Conservation (phyloP, 192 early-diverging fungal genomes). For the Diversispora epigaea region DNA sequence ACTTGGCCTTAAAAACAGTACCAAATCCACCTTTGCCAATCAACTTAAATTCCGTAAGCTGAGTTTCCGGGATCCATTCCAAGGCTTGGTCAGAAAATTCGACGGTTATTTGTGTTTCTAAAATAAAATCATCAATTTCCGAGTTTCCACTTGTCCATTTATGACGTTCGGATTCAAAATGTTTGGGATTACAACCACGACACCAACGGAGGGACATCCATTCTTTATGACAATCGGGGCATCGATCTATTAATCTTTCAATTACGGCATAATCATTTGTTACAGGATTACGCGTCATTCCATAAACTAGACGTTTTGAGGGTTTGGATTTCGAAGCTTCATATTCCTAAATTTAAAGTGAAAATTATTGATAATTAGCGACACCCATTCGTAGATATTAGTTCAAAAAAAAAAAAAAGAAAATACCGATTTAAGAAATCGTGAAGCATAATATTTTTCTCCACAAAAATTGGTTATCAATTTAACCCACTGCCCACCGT, state of each 20-base stretch:
- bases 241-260: slow-evolving; percentile 1
- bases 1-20: not conserved
- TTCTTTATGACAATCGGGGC: not conserved
- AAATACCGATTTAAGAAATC: slow-evolving; percentile 10
- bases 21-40: slow-evolving; percentile 24
- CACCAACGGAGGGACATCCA: slow-evolving; percentile 16
- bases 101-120: slow-evolving; percentile 1
- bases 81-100: not conserved
- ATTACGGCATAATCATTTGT: slow-evolving; percentile 15
- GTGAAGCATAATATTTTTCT: not conserved
- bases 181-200: not conserved
- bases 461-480: slow-evolving; percentile 14
- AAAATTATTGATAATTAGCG: not conserved
- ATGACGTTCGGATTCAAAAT: not conserved
- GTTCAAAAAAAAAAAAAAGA: not conserved
- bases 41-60: not conserved
- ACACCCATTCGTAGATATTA: not conserved
- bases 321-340: slow-evolving; percentile 3
- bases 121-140: slow-evolving; percentile 20
- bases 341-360: slow-evolving; percentile 6
- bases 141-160: slow-evolving; percentile 27
- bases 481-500: not conserved
- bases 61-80: slow-evolving; percentile 17
- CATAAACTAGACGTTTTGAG: slow-evolving; percentile 8
- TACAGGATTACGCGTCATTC: slow-evolving; percentile 1